These are phyloP conservation scores for Baudoinia panamericana DNA, from an alignment of 495 filamentous ascomycete species.

Conservation along the genomic window DNA sequence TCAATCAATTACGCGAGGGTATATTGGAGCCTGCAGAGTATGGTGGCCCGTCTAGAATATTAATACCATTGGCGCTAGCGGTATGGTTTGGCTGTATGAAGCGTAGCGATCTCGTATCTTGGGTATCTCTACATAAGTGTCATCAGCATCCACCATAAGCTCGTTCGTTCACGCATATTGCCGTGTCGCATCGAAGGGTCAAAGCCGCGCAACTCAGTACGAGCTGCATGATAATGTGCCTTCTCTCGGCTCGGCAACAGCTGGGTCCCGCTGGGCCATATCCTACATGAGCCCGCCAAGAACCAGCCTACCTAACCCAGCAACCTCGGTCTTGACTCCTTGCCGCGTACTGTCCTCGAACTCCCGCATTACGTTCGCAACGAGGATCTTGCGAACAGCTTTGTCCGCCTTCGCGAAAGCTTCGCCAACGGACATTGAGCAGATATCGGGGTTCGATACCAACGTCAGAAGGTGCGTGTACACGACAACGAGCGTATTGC, in stretches of 20 bases:
- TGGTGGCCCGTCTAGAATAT: too few species aligned
- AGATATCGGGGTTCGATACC: slow-evolving; percentile 38
- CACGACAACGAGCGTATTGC: slow-evolving; percentile 86
- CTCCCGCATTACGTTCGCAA: slow-evolving; percentile 73
- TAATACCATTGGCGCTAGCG: too few species aligned
- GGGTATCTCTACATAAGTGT: too few species aligned
- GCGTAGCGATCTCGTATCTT: too few species aligned
- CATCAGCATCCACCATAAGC: too few species aligned
- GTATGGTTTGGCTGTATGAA: too few species aligned
- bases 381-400: slow-evolving; percentile 70
- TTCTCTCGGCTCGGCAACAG: background rate
- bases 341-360: slow-evolving; percentile 76
- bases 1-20: too few species aligned
- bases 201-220: too few species aligned
- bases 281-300: slow-evolving; percentile 70
- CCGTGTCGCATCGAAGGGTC: too few species aligned
- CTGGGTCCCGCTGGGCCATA: background rate
- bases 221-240: too few species aligned
- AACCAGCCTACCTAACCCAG: slow-evolving; percentile 74
- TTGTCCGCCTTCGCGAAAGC: slow-evolving; percentile 82
- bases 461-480: slow-evolving; percentile 67
- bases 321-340: slow-evolving; percentile 64
- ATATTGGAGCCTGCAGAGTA: too few species aligned
- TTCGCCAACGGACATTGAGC: slow-evolving; percentile 45
- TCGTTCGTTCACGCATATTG: too few species aligned